Evolutionary conservation across 2,329 filamentous ascomycete genomes (phyloP).

Genomic region (Venturiaceae sp.): DNA sequence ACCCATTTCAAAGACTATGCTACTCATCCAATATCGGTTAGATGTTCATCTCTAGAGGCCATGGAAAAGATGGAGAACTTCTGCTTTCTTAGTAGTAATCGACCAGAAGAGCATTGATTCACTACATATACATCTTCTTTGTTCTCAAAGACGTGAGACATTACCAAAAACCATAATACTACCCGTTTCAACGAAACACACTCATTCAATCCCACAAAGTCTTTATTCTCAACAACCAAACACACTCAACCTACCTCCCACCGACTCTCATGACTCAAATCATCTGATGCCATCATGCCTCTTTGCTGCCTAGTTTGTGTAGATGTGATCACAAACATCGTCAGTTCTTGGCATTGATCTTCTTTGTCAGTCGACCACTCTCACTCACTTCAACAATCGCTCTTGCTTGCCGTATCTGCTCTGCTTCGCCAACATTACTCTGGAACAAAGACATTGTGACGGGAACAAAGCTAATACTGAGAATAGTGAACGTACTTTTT

Average conservation of each 20-base stretch:
- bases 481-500: background rate
- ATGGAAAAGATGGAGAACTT: too few relatives aligned
- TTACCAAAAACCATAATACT: too few relatives aligned
- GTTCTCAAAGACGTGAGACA: too few relatives aligned
- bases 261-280: background rate
- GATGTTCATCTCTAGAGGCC: too few relatives aligned
- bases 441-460: background rate
- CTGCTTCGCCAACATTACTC: background rate
- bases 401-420: background rate
- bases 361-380: background rate
- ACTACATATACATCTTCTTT: too few relatives aligned
- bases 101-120: too few relatives aligned
- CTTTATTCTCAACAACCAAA: too few relatives aligned
- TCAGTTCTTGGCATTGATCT: background rate
- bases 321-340: background rate
- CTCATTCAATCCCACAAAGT: too few relatives aligned
- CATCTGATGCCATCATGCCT: background rate
- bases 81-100: too few relatives aligned
- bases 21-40: too few relatives aligned
- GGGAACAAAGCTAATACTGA: background rate
- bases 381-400: background rate
- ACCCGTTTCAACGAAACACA: too few relatives aligned
- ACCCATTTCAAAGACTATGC: too few relatives aligned
- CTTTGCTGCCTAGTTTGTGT: background rate
- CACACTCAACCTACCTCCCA: background rate